Evolutionary conservation across 2,329 filamentous ascomycete species (phyloP).

Genomic region (Ophiostoma pallidulum): DNA sequence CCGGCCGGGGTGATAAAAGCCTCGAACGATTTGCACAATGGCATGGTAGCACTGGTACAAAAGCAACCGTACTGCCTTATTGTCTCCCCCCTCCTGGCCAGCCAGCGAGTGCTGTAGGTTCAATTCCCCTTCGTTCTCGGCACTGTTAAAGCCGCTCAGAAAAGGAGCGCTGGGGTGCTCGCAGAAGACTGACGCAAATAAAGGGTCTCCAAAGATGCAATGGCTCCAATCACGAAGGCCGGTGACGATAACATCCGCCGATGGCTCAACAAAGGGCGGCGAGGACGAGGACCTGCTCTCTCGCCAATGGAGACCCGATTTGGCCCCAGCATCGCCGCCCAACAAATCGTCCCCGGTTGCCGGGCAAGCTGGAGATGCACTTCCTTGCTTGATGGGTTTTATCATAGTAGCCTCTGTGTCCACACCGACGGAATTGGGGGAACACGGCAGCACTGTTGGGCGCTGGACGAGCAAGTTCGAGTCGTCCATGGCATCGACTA

Average conservation of each 20-base stretch:
- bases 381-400: slow-evolving; percentile 3
- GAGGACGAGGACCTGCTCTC: background rate
- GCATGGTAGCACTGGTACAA: slow-evolving; percentile 52
- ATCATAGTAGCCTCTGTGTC: background rate
- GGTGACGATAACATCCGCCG: slow-evolving; percentile 28
- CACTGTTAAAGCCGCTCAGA: slow-evolving; percentile 35
- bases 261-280: background rate
- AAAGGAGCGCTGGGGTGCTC: slow-evolving; percentile 35
- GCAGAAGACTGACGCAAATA: slow-evolving; percentile 42
- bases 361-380: background rate
- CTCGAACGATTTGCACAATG: slow-evolving; percentile 40
- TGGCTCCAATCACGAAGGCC: slow-evolving; percentile 51
- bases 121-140: background rate
- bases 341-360: background rate
- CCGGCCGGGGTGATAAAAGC: slow-evolving; percentile 43
- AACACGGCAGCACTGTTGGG: background rate
- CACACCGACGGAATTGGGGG: background rate
- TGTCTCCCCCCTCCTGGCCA: slow-evolving; percentile 13
- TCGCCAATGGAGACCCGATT: background rate
- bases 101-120: background rate
- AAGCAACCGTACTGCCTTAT: slow-evolving; percentile 37
- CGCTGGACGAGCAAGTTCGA: slow-evolving; percentile 37
- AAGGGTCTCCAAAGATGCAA: slow-evolving; percentile 50
- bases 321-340: background rate
- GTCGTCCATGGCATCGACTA: slow-evolving; percentile 43